Percentiles rank a stretch among this genome's conserved stretches.
phyloP scores from a whole-genome alignment of 2,329 filamentous ascomycete species.

The Verticillium tricorpus region DNA sequence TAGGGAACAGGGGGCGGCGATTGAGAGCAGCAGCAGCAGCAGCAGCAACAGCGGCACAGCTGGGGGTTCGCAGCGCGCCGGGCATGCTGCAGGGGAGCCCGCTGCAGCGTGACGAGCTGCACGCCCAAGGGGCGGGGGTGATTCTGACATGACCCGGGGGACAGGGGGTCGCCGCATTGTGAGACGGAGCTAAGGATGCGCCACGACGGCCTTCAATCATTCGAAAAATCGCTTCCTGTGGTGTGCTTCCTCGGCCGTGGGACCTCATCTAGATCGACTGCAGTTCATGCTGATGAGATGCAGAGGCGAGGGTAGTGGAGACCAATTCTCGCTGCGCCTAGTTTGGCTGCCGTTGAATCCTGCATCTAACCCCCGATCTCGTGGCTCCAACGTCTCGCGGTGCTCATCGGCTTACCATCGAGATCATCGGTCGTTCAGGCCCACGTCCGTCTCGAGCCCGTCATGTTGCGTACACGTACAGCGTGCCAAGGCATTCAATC shows the following conservation, averaged over 20 bases:
- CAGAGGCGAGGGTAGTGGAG: not conserved
- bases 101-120: not conserved
- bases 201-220: not conserved
- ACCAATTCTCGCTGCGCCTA: too few relatives aligned
- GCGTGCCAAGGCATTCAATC: too few relatives aligned
- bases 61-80: not conserved
- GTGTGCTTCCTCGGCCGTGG: not conserved
- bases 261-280: not conserved
- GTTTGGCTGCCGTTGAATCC: not conserved
- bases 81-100: not conserved
- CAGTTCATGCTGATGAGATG: not conserved
- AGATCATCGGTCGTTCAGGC: too few relatives aligned
- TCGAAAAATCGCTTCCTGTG: not conserved
- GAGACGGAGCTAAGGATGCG: not conserved
- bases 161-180: not conserved
- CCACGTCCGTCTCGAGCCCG: too few relatives aligned
- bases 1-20: too few relatives aligned
- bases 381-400: not conserved
- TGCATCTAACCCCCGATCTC: not conserved
- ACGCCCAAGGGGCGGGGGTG: not conserved
- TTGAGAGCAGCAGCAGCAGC: not conserved
- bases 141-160: not conserved
- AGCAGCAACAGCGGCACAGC: not conserved
- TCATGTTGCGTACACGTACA: too few relatives aligned
- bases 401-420: too few relatives aligned